phyloP scores from a whole-genome alignment of 257 asterid genomes.

The Phtheirospermum japonicum region DNA sequence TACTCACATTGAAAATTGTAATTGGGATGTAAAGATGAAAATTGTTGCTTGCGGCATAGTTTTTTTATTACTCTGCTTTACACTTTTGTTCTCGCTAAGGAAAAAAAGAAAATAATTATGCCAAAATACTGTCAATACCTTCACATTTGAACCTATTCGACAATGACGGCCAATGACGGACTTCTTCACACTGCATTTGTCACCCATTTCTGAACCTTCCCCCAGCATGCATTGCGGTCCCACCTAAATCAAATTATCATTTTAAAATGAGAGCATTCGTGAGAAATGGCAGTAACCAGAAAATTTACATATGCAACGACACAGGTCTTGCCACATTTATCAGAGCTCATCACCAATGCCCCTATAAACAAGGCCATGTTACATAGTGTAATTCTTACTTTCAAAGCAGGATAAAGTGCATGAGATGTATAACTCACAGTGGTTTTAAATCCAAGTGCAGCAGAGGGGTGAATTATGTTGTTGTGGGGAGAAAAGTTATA shows the following conservation, averaged over 20 bases:
- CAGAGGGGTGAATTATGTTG: not conserved
- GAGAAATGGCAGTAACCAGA: conserved; percentile 14
- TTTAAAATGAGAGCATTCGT: conserved; percentile 20
- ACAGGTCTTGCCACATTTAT: conserved; percentile 19
- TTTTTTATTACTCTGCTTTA: not conserved
- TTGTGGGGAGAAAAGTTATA: conserved; percentile 4
- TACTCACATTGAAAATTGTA: not conserved
- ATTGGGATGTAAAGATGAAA: not conserved
- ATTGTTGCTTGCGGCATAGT: not conserved
- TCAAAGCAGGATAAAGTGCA: conserved; percentile 17
- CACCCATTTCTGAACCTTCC: conserved; percentile 95
- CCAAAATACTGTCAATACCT: conserved; percentile 46
- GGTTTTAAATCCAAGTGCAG: not conserved
- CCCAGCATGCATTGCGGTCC: conserved; percentile 98
- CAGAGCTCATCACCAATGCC: conserved; percentile 13
- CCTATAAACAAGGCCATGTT: conserved; percentile 7
- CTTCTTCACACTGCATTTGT: conserved; percentile 94
- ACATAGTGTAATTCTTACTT: conserved; percentile 5
- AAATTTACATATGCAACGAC: conserved; percentile 4
- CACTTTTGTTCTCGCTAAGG: not conserved
- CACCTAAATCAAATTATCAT: conserved; percentile 48
- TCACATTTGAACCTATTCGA: conserved; percentile 94
- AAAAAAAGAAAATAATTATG: not conserved
- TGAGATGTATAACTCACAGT: conserved; percentile 54
- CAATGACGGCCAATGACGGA: conserved; percentile 98